These are phyloP conservation scores for Sclerospora graminicola DNA, from an alignment of 352 stramenopile genomes.

Conservation along the genomic window DNA sequence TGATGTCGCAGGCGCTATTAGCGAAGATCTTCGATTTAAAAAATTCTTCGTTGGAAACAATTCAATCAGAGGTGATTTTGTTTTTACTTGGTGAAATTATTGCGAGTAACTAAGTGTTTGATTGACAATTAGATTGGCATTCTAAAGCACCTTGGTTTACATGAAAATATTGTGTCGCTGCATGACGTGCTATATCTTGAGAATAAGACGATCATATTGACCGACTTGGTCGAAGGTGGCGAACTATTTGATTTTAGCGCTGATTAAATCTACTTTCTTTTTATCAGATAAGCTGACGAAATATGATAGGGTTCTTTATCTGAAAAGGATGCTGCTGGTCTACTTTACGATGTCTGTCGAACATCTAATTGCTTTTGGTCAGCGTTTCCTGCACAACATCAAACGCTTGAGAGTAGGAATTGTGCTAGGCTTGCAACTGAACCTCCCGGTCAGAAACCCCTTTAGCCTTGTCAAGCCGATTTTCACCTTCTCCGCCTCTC, in stretches of 20 bases:
- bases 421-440: constrained; percentile 64
- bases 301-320: constrained; percentile 50
- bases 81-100: no score
- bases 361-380: constrained; percentile 82
- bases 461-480: constrained; percentile 75
- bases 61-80: no score
- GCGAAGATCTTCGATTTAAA: constrained; percentile 68
- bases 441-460: constrained; percentile 70
- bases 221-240: constrained; percentile 55
- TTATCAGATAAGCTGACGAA: neutral
- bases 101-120: no score
- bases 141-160: no score
- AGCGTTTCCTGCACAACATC: constrained; percentile 79
- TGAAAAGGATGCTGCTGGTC: constrained; percentile 52
- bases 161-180: constrained; percentile 57
- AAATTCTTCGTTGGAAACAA: no score
- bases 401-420: constrained; percentile 80
- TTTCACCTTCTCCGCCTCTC: constrained; percentile 56
- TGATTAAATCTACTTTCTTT: constrained; percentile 15
- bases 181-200: constrained; percentile 50
- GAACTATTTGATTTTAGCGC: constrained; percentile 80
- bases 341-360: constrained; percentile 60
- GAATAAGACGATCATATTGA: constrained; percentile 75
- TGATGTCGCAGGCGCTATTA: constrained; percentile 24
- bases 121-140: constrained; percentile 12